Evolutionary conservation across 345 rosid genomes (phyloP), one percentile per base, ranked within the genome.

Genomic region (Fremontodendron californicum): DNA sequence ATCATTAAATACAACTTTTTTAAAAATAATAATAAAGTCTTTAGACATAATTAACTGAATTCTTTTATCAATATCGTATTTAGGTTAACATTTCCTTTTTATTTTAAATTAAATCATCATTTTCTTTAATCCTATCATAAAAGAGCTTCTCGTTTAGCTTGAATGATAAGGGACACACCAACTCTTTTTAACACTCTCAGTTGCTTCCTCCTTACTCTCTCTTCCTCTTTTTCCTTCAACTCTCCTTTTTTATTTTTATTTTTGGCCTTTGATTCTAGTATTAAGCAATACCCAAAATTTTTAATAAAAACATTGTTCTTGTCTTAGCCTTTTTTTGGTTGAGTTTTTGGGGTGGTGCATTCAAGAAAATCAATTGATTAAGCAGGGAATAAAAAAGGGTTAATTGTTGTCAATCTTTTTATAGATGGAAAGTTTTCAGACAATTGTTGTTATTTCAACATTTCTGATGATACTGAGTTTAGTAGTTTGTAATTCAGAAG

Each of bases 401-500:
- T 68, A 19, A 31, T 48, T 9, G 9, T n/a, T 70, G 16, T 9
- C 6, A 3, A 8, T 27, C 19, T 57, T 69, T 79, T 81, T 77
- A 42, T 35, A 75, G 75, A 90, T 88, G 92, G 87, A 76, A 82
- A 78, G 7, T 49, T 7, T 49, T 48, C 51, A 65, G 75, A 81
- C 68, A 86, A 66, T 42, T 73, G 3, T 60, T 15, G 39, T 60
- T 19, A 9, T 78, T 77, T 61, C 81, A 21, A 21, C 73, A 12
- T 2, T 71, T 42, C 55, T 85, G 43, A 16, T 83, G 65, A 1
- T 71, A 10, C 51, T 87, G 4, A 79, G 82, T 71, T 57, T 74
- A 6, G 39, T 75, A 46, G 73, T 79, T 13, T 70, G 58, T n/a
- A n/a, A n/a, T 75, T 33, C 79, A 21, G 64, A 31, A 55, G 18